Evolutionary conservation across 2,329 filamentous ascomycete species (phyloP).

Genomic region (Fusarium staphyleae): DNA sequence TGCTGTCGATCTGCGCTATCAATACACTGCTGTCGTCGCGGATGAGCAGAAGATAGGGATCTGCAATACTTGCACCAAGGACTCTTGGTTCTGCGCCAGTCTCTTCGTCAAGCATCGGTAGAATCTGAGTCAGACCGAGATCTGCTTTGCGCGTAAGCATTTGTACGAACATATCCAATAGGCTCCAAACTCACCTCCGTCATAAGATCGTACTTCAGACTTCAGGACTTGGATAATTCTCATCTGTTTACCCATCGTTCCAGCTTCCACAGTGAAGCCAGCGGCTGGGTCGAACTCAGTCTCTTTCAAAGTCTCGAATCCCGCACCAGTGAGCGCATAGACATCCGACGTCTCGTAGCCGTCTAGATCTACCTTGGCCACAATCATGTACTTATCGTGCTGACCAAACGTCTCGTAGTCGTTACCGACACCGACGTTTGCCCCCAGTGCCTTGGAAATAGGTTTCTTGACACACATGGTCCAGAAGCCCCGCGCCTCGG

Average conservation of each 20-base stretch:
- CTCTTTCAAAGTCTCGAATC: conserved; percentile 76
- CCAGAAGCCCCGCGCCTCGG: conserved; percentile 81
- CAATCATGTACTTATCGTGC: conserved; percentile 82
- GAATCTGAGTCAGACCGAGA: conserved; percentile 86
- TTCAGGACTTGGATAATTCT: conserved; percentile 88
- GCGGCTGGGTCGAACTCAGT: conserved; percentile 93
- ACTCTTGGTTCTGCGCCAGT: conserved; percentile 82
- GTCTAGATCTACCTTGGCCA: conserved; percentile 73
- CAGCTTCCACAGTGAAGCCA: conserved; percentile 85
- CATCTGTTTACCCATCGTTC: conserved; percentile 79
- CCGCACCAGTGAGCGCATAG: conserved; percentile 75
- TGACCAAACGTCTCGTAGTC: conserved; percentile 67
- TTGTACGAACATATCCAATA: neutral
- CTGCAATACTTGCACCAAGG: conserved; percentile 80
- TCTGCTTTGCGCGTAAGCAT: conserved; percentile 58
- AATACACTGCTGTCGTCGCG: conserved; percentile 84
- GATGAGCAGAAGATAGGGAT: conserved; percentile 84
- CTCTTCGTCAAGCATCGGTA: conserved; percentile 91
- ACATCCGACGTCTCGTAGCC: conserved; percentile 81
- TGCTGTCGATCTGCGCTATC: conserved; percentile 77
- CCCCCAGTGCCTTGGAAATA: conserved; percentile 64
- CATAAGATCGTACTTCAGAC: conserved; percentile 88
- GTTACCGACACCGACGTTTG: conserved; percentile 57
- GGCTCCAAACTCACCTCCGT: conserved; percentile 71
- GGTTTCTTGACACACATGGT: conserved; percentile 75